Base-by-base conservation (phyloP, 2,329 filamentous ascomycete genomes). In the Emmonsia crescens region DNA sequence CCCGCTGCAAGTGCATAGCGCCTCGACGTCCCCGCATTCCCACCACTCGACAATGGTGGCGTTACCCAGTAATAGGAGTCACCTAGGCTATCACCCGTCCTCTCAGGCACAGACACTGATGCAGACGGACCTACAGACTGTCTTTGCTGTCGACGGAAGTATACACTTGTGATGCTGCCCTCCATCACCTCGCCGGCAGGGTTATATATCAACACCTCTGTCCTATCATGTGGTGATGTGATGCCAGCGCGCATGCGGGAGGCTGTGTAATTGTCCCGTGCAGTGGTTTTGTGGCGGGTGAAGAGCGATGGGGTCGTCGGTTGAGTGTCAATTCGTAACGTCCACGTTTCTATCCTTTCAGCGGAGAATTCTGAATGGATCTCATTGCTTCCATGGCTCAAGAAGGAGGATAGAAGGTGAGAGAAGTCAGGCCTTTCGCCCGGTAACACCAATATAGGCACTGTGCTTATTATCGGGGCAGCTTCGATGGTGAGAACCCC, bases 261-360 rank as follows among this genome's bases (percentile, higher is more conserved):
- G 2, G 76, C 77, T 54, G 89, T 83, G 73, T 97, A 97, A 71
- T 85, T 79, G 10, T 79, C 76, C 16, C 93, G 84, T 56, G 81
- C 78, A 0, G 89, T 94, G 0, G 93, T 97, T 74, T 99, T 97
- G 77, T 89, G 89, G 62, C 87, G 85, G 0, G 92, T 96, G 70
- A 87, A 89, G n/a, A 84, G 81, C 0, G 80, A 80, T 0, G 80
- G 77, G 0, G 71, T 68, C 0, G 81, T 88, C 3, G 76, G 68
- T 33, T 75, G 62, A 0, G 76, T 75, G 71, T 88, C 85, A 14
- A 87, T 68, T 16, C 76, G 73, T 19, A 87, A 68, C n/a, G 66
- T 69, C 79, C 81, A 85, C 60, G 46, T 21, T 31, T 48, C 21
- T 24, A 36, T 24, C 42, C 3, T 48, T 29, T 29, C 12, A n/a